Conservation (phyloP, 768 basidiomycete genomes). For the Tubosaeta brunneosetosa region DNA sequence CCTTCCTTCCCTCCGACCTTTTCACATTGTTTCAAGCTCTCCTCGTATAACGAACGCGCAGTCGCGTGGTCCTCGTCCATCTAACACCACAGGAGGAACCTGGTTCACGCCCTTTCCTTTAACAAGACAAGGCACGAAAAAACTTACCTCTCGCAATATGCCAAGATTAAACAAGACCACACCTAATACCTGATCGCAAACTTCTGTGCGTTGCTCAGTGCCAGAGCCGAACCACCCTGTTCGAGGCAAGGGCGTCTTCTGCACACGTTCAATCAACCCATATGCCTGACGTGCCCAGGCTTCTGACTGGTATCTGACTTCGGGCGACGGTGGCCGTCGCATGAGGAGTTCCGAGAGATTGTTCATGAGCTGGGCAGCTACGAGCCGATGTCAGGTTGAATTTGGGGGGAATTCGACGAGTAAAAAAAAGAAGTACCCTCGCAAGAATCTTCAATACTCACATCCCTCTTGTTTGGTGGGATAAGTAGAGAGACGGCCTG, state of each 20-base stretch:
- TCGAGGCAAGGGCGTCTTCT: slow-evolving; percentile 13
- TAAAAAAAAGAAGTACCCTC: slow-evolving; percentile 40
- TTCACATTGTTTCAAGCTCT: slow-evolving; percentile 30
- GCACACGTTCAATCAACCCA: slow-evolving; percentile 28
- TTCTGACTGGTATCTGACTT: slow-evolving; percentile 45
- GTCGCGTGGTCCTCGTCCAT: slow-evolving; percentile 30
- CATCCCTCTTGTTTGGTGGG: slow-evolving; percentile 33
- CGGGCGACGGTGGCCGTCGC: slow-evolving; percentile 34
- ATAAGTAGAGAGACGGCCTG: slow-evolving; percentile 61
- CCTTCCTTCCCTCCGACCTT: slow-evolving; percentile 32
- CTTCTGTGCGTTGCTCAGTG: slow-evolving; percentile 27
- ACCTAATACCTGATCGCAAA: slow-evolving; percentile 53
- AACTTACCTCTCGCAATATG: slow-evolving; percentile 42
- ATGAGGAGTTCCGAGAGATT: slow-evolving; percentile 43
- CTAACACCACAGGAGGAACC: slow-evolving; percentile 11
- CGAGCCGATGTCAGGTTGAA: background rate
- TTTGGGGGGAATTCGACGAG: background rate
- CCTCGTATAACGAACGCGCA: slow-evolving; percentile 30
- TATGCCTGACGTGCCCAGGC: slow-evolving; percentile 56
- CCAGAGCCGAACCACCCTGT: slow-evolving; percentile 16
- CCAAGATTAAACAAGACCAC: slow-evolving; percentile 61
- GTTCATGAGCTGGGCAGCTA: slow-evolving; percentile 47
- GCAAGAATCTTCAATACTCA: slow-evolving; percentile 48
- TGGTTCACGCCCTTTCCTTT: background rate
- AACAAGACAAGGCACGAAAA: background rate